Evolutionary conservation across 1,284 basidiomycete genomes (phyloP), one percentile per base, ranked within the genome.

Genomic region (Anthracocystis walkeri): DNA sequence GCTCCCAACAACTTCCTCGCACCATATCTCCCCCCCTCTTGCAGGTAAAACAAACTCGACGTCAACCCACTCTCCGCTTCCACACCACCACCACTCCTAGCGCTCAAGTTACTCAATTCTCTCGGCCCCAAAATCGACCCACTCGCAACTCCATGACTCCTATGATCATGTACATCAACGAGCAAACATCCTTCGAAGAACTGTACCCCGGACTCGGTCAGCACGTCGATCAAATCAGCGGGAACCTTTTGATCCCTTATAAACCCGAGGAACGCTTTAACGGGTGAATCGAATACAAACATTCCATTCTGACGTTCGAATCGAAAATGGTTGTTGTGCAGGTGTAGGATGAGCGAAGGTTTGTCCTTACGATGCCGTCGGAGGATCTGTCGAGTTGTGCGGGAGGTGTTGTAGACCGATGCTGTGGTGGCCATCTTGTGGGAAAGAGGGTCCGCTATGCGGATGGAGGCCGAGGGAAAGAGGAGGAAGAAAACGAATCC

Each of bases 151-250:
- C 58, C 61, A 52, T 77, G 65, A 62, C 69, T 57, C 7, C 83
- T 68, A 54, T 84, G 83, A 42, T 84, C 83, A 48, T 84, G 82
- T 1, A 84, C 74, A 48, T 84, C 83, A 12, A 84, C 77, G 12
- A 84, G 66, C 11, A 84, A 31, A 40, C 81, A 83, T 7, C 82
- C 80, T 46, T 84, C 83, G 25, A 80, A 84, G 67, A 84, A 84
- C 23, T 73, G 74, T 0, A 84, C 72, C 4, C 78, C 73, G 0
- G 74, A 68, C 31, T 79, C 71, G 38, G 79, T 73, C 27, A 84
- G 64, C 14, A 84, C 74, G 23, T 84, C 83, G 33, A 84, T 58
- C 11, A 84, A 51, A 33, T 83, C 82, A 8, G 77, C 73, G 0
- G 83, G 83, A 4, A 84, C 67, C 44, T 69, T 70, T 41, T 83